These are phyloP conservation scores for Eimeria zaria DNA, from an alignment of 169 alveolate species.

Conservation along the genomic window DNA sequence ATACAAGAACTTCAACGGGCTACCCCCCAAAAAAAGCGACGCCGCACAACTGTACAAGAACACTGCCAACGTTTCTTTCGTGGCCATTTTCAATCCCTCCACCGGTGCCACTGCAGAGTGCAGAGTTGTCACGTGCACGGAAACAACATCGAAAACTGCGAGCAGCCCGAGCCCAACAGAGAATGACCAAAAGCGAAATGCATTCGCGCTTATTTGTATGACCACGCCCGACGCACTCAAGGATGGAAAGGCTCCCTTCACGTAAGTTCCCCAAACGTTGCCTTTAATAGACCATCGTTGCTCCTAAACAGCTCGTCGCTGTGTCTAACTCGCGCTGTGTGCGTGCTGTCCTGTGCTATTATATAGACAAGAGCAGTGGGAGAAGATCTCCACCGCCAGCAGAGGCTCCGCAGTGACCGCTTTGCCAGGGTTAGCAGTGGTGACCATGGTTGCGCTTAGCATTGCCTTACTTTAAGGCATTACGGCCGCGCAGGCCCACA, in stretches of 20 bases:
- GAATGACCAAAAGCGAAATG: background rate
- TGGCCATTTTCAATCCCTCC: background rate
- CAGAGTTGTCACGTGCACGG: slow-evolving; percentile 2
- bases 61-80: background rate
- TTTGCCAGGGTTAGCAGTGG: background rate
- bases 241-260: background rate
- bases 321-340: no score
- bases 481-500: no score
- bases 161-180: no score
- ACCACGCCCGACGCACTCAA: slow-evolving; percentile 11
- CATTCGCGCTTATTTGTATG: background rate
- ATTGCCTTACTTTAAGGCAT: background rate
- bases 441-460: background rate
- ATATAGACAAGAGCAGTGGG: background rate
- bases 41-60: background rate
- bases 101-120: slow-evolving; percentile 25
- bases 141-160: no score
- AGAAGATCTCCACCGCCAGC: background rate
- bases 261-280: background rate
- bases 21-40: background rate
- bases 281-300: background rate
- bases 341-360: background rate
- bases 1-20: background rate
- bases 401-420: background rate
- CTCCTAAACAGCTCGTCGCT: background rate